These are phyloP conservation scores for Termitomyces sp. DNA, from an alignment of 768 basidiomycete species.

Conservation along the genomic window DNA sequence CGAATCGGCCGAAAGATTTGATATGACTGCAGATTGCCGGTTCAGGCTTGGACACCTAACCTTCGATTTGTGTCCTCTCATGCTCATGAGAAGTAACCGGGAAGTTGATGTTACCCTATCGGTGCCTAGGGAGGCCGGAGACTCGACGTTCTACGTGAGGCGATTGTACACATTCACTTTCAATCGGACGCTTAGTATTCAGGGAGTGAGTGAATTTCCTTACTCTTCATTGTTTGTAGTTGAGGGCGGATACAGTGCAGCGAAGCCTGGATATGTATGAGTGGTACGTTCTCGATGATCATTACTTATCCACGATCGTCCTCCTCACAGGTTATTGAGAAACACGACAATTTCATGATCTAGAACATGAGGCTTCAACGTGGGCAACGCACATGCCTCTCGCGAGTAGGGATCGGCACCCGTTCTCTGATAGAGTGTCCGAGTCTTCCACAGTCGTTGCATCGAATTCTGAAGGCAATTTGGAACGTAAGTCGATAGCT, in stretches of 20 bases:
- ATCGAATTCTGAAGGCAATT: too few species aligned
- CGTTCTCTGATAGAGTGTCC: background rate
- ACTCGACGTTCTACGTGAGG: background rate
- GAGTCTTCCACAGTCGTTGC: too few species aligned
- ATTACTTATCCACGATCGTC: background rate
- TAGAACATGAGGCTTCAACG: slow-evolving; percentile 12
- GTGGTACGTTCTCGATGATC: slow-evolving; percentile 18
- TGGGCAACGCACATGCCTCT: slow-evolving; percentile 3
- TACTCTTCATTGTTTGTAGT: background rate
- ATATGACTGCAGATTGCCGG: slow-evolving; percentile 8
- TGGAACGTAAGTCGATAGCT: too few species aligned
- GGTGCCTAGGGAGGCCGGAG: background rate
- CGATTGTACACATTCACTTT: slow-evolving; percentile 6
- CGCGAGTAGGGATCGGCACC: slow-evolving; percentile 10
- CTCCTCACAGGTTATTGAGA: slow-evolving; percentile 4
- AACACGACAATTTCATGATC: slow-evolving; percentile 14
- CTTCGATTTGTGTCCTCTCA: slow-evolving; percentile 16
- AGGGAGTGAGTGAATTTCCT: background rate
- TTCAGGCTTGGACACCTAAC: slow-evolving; percentile 8
- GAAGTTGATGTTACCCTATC: slow-evolving; percentile 7
- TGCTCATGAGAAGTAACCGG: slow-evolving; percentile 1
- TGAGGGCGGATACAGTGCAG: slow-evolving; percentile 17
- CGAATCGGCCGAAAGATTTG: slow-evolving; percentile 6
- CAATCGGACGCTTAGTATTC: slow-evolving; percentile 1
- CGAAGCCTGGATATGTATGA: slow-evolving; percentile 30